phyloP scores from a whole-genome alignment of 768 basidiomycete genomes.

The Mrakia frigida region DNA sequence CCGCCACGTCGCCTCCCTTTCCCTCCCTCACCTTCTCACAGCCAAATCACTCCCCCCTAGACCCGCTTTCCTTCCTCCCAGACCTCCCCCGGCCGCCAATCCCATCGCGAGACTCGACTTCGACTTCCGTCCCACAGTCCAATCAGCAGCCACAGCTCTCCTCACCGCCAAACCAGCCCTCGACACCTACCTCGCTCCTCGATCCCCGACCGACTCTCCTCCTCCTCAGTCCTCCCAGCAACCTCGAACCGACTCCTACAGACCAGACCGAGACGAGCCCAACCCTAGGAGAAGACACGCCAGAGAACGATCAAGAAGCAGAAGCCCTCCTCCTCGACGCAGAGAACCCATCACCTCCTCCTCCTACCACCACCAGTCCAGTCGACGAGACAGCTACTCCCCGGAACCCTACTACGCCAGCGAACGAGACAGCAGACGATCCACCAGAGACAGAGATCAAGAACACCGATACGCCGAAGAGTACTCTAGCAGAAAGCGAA shows the following conservation, averaged over 20 bases:
- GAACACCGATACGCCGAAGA: slow-evolving; percentile 1
- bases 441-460: slow-evolving; percentile 3
- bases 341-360: background rate
- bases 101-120: slow-evolving; percentile 13
- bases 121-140: slow-evolving; percentile 6
- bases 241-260: slow-evolving; percentile 18
- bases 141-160: slow-evolving; percentile 1
- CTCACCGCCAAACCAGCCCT: slow-evolving; percentile 8
- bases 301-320: slow-evolving; percentile 15
- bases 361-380: background rate
- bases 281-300: slow-evolving; percentile 1
- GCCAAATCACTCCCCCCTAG: background rate
- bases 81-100: slow-evolving; percentile 2
- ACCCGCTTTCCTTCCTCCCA: slow-evolving; percentile 13
- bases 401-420: slow-evolving; percentile 16
- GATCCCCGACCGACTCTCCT: background rate
- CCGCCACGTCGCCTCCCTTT: background rate
- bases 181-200: slow-evolving; percentile 7
- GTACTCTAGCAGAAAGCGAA: slow-evolving; percentile 18
- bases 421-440: background rate
- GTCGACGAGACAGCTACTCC: slow-evolving; percentile 9
- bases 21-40: background rate
- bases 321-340: slow-evolving; percentile 10
- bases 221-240: too few relatives aligned
- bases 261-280: slow-evolving; percentile 13